Evolutionary conservation across 352 stramenopile species (phyloP).

Genomic region (Phytophthora brassicae): DNA sequence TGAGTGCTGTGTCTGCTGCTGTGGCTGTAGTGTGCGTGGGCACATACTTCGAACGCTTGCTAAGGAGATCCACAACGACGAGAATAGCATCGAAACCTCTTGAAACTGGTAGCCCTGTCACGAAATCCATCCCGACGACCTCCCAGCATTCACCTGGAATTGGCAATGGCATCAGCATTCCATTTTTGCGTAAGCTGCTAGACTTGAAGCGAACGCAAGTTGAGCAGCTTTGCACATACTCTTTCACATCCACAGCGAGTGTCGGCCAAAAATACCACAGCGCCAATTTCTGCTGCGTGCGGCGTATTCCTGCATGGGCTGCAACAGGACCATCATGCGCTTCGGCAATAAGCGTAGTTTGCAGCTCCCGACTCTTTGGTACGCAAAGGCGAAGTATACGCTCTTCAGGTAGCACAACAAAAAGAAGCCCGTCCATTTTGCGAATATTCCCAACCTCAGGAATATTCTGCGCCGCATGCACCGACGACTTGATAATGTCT

Average conservation of each 20-base stretch:
- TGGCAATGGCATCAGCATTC: background rate
- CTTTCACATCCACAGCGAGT: background rate
- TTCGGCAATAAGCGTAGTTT: background rate
- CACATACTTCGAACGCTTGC: conserved; percentile 4
- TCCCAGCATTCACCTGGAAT: conserved; percentile 8
- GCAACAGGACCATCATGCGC: background rate
- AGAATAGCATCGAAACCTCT: conserved; percentile 5
- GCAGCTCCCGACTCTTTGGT: background rate
- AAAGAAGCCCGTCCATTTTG: background rate
- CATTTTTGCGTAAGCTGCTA: background rate
- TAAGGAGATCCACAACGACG: background rate
- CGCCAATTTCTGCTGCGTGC: background rate
- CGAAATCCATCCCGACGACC: background rate
- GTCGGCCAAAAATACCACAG: conserved; percentile 4
- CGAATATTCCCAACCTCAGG: background rate
- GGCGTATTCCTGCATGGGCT: background rate
- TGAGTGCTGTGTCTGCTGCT: background rate
- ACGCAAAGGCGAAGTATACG: background rate
- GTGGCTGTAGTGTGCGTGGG: background rate
- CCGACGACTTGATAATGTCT: background rate
- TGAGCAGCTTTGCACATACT: conserved; percentile 1
- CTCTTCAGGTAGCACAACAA: background rate
- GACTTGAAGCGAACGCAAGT: conserved; percentile 1
- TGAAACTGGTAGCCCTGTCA: conserved; percentile 1
- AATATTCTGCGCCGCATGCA: background rate